A percentile compares a stretch with the other conserved stretches of the same genome.
Conservation (phyloP, 441 rosid species). For the Macaranga tanarius region DNA sequence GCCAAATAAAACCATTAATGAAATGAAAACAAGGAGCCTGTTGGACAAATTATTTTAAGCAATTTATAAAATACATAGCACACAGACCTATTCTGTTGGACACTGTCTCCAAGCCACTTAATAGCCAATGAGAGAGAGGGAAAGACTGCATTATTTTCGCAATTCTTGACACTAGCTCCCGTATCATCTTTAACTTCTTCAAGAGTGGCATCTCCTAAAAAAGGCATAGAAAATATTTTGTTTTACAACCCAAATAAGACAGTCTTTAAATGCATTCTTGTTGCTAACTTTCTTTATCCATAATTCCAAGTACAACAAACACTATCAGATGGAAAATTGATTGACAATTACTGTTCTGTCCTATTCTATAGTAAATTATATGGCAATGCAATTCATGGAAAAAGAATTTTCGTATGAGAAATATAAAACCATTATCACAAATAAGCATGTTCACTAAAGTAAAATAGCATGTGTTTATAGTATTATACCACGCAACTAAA, state of each 20-base stretch:
- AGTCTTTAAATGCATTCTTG: not conserved
- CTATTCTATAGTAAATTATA: not conserved
- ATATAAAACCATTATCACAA: not conserved
- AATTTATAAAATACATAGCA: conserved; percentile 1
- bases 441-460: not conserved
- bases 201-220: conserved; percentile 40
- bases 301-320: not conserved
- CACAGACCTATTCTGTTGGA: conserved; percentile 49
- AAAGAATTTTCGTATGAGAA: not conserved
- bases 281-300: not conserved
- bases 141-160: conserved; percentile 73
- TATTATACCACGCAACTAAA: not conserved
- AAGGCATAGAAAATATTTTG: conserved; percentile 8
- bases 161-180: conserved; percentile 42
- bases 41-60: not conserved
- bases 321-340: not conserved
- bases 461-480: not conserved
- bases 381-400: not conserved
- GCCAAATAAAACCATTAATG: not conserved
- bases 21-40: not conserved
- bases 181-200: conserved; percentile 50
- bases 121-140: conserved; percentile 85
- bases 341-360: not conserved
- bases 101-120: conserved; percentile 82
- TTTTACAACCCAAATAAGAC: conserved; percentile 9